Conservation (phyloP, 768 basidiomycete species). For the Boletus sensibilis region DNA sequence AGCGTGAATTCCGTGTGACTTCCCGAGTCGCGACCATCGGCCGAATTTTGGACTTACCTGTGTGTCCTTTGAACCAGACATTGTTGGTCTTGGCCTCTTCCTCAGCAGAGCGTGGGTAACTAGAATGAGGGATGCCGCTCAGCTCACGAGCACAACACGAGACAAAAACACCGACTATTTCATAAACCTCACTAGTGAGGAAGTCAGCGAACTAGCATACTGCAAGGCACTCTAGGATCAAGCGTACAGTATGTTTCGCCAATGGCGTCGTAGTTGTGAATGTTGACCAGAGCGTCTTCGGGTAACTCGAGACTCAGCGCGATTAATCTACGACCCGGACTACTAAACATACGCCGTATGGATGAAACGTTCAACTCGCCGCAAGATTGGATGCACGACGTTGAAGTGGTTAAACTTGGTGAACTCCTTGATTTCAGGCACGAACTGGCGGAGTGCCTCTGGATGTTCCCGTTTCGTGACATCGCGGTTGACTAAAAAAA, state of each 20-base stretch:
- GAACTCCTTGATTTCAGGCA: conserved; percentile 54
- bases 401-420: conserved; percentile 50
- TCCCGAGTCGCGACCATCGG: no score
- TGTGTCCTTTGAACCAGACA: conserved; percentile 63
- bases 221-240: not conserved
- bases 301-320: conserved; percentile 54
- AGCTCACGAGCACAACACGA: not conserved
- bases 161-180: conserved; percentile 50
- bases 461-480: conserved; percentile 50
- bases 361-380: conserved; percentile 25
- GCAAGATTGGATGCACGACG: conserved; percentile 48
- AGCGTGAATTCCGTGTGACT: not conserved
- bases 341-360: not conserved
- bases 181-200: conserved; percentile 54
- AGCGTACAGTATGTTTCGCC: conserved; percentile 44
- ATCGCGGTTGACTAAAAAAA: conserved; percentile 47
- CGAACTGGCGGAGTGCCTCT: conserved; percentile 44
- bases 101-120: conserved; percentile 49
- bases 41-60: conserved; percentile 34
- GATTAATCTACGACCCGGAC: conserved; percentile 37
- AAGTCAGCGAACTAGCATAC: not conserved
- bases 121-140: conserved; percentile 15
- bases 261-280: conserved; percentile 42
- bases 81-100: conserved; percentile 52
- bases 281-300: conserved; percentile 49